Evolutionary conservation across 305 asterid species (phyloP), one percentile per base, ranked within the genome.

Genomic region (Fraxinus nigra): DNA sequence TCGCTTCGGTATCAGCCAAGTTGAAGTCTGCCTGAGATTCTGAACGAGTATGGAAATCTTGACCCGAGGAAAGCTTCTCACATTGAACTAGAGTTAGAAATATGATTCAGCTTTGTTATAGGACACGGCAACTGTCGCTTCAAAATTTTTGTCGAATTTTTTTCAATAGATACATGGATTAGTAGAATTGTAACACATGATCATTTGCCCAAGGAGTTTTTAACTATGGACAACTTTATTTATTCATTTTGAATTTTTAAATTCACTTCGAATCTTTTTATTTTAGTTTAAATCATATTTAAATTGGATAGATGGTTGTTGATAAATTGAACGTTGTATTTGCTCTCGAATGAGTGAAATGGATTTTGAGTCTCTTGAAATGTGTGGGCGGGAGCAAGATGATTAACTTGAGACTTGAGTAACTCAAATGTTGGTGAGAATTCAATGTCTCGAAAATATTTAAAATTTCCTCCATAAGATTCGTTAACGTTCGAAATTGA

Each of bases 1-100:
- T 90, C 9, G 98, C 99, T 51, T 91, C 95, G 67, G 65, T 92
- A 1, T 90, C 98, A 0, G 80, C 97, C 84, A 95, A 95, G 92
- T 85, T 94, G 91, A 96, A 96, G 89, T 87, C 98, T 16, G 82
- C 98, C 33, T 96, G 85, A 90, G 63, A 54, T 54, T 56, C 40
- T 1, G 43, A 18, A 46, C 67, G 6, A 79, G 72, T 61, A 61
- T 77, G 61, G 40, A 76, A 80, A 76, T 74, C 51, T 80, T 79
- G 79, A 56, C 83, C 28, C 37, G 76, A 75, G 80, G 82, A 74
- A 48, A 72, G 79, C 78, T 82, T 61, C 75, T 85, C 33, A 28
- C 72, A 65, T 28, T 75, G 81, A 77, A 75, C 2, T 33, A 72
- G 79, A 73, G 61, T 75, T 46, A 77, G 82, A 82, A 82, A 33